Conservation (phyloP, 495 filamentous ascomycete genomes). For the Penicillium flavigenum region DNA sequence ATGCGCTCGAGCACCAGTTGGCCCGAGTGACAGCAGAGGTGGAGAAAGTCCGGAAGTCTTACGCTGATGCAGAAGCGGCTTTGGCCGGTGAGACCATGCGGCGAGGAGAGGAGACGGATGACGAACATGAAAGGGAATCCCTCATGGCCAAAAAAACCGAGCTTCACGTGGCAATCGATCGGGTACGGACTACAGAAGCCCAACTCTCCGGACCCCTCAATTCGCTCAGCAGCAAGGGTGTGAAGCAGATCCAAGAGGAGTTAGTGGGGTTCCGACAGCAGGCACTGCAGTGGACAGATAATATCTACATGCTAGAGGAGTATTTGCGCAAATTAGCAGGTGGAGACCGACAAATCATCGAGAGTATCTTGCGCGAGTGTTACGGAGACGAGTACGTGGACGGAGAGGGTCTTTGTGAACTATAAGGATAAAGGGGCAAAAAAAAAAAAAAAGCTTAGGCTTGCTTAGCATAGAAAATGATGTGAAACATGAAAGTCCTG, state of each 20-base stretch:
- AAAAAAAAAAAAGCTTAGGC: constrained; percentile 22
- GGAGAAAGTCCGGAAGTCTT: constrained; percentile 44
- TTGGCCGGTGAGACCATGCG: constrained; percentile 26
- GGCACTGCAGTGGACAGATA: constrained; percentile 60
- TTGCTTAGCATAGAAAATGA: constrained; percentile 8
- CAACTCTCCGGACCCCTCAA: constrained; percentile 30
- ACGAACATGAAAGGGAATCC: constrained; percentile 24
- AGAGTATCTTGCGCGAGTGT: constrained; percentile 51
- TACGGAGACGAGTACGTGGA: constrained; percentile 66
- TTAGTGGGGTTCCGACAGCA: constrained; percentile 43
- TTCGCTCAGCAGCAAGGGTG: constrained; percentile 49
- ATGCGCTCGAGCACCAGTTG: constrained; percentile 47
- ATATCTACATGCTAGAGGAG: constrained; percentile 62
- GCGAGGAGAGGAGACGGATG: constrained; percentile 22
- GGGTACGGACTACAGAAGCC: constrained; percentile 23
- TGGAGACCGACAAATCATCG: constrained; percentile 53
- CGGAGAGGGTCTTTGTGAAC: constrained; percentile 58
- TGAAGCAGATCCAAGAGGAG: constrained; percentile 52
- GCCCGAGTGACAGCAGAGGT: constrained; percentile 54
- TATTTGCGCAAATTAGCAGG: constrained; percentile 52
- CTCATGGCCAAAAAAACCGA: constrained; percentile 28
- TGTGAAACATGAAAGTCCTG: background rate
- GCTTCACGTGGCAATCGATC: constrained; percentile 28
- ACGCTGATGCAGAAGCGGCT: constrained; percentile 22
- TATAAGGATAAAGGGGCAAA: constrained; percentile 8